These are phyloP conservation scores for Colletotrichum chlorophyti DNA, from an alignment of 2,329 filamentous ascomycete genomes.

Conservation along the genomic window DNA sequence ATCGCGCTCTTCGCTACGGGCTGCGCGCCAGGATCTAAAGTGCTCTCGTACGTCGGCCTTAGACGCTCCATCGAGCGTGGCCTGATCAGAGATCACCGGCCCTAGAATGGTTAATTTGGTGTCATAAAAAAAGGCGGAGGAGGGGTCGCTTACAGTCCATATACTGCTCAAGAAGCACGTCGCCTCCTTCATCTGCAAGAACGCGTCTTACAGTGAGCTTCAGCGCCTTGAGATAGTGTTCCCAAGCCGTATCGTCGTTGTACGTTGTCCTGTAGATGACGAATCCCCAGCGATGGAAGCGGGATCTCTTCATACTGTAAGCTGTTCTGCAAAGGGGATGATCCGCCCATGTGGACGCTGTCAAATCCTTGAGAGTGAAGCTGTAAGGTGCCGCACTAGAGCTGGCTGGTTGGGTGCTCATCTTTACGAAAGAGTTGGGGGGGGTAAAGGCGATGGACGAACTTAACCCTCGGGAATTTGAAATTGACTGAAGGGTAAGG, in stretches of 20 bases:
- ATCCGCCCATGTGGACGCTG: neutral
- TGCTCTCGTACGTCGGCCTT: neutral
- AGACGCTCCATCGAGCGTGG: slow-evolving; percentile 12
- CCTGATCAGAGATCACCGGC: slow-evolving; percentile 5
- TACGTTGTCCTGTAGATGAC: slow-evolving; percentile 29
- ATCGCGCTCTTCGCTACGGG: neutral
- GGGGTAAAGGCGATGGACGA: neutral
- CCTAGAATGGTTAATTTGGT: neutral
- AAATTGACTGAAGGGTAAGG: neutral
- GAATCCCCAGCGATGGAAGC: slow-evolving; percentile 29
- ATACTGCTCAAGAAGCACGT: slow-evolving; percentile 8
- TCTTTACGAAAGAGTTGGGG: neutral
- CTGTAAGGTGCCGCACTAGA: neutral
- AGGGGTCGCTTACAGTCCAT: neutral
- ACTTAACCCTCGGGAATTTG: neutral
- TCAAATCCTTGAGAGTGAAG: neutral
- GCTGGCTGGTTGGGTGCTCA: neutral
- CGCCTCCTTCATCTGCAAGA: neutral
- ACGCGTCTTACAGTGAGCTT: neutral
- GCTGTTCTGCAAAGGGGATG: neutral
- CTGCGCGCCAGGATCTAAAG: neutral
- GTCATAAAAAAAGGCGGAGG: neutral
- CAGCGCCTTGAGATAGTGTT: neutral
- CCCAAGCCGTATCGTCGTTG: slow-evolving; percentile 20
- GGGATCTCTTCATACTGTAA: neutral